phyloP scores from a whole-genome alignment of 352 stramenopile species.

The Globisporangium carolinianum region DNA sequence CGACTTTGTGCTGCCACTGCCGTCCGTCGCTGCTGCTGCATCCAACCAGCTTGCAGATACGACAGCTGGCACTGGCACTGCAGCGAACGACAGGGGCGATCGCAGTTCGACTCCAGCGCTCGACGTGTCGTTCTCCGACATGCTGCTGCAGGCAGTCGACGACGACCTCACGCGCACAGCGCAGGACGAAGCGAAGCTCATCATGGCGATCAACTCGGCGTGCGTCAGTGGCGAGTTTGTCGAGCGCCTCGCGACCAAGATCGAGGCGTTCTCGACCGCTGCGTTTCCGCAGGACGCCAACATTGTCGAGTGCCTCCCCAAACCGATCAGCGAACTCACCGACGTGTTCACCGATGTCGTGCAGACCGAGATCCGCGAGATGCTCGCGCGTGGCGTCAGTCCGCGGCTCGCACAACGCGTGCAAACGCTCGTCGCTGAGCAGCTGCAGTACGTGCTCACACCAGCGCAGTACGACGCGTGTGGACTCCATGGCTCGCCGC shows the following conservation, averaged over 20 bases:
- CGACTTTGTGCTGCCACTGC: constrained; percentile 47
- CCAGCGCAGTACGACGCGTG: constrained; percentile 58
- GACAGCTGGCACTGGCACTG: neutral
- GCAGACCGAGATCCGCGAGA: constrained; percentile 58
- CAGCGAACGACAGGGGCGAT: neutral
- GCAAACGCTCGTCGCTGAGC: constrained; percentile 35
- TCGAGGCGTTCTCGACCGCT: constrained; percentile 37
- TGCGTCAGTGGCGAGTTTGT: constrained; percentile 78
- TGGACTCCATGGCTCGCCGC: constrained; percentile 48
- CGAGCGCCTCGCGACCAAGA: constrained; percentile 44
- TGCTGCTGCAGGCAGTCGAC: constrained; percentile 72
- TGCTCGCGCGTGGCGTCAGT: constrained; percentile 41
- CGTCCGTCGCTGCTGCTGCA: neutral
- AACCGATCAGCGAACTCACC: constrained; percentile 58
- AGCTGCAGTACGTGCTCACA: constrained; percentile 62
- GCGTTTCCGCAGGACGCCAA: constrained; percentile 46
- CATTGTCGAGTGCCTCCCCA: constrained; percentile 70
- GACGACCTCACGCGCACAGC: constrained; percentile 54
- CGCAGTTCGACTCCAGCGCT: constrained; percentile 1
- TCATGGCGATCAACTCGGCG: constrained; percentile 86
- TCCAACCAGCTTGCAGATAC: neutral
- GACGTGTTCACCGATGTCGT: constrained; percentile 70
- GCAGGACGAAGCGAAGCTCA: constrained; percentile 69
- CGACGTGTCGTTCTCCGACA: constrained; percentile 69
- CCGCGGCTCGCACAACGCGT: constrained; percentile 38